A percentile compares a stretch with the other conserved stretches of the same genome.
Conservation (phyloP, 352 stramenopile species). For the Pythium apleroticum region DNA sequence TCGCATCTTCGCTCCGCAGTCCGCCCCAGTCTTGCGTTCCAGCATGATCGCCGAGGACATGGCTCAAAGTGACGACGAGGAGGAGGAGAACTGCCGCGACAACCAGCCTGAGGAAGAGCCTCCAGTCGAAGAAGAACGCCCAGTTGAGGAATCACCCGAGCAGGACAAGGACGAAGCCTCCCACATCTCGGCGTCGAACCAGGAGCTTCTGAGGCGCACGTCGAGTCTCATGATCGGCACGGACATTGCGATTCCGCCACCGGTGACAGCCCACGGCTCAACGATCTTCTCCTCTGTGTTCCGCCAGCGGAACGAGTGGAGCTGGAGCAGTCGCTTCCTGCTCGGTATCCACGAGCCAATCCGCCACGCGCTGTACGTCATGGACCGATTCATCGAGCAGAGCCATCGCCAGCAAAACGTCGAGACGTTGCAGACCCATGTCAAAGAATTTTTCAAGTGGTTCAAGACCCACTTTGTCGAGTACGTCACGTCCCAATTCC, state of each 20-base stretch:
- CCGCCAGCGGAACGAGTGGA: slow-evolving; percentile 44
- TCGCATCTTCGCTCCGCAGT: slow-evolving; percentile 26
- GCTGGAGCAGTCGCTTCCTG: slow-evolving; percentile 76
- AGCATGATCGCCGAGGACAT: slow-evolving; percentile 21
- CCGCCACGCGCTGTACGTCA: slow-evolving; percentile 78
- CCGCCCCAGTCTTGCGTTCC: slow-evolving; percentile 25
- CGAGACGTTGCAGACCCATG: slow-evolving; percentile 49
- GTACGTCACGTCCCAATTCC: slow-evolving; percentile 70
- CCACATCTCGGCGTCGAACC: slow-evolving; percentile 10
- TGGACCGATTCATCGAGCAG: slow-evolving; percentile 76
- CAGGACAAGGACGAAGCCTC: slow-evolving; percentile 17
- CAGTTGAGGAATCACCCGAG: not conserved
- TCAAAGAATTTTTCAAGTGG: slow-evolving; percentile 74
- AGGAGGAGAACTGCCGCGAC: not conserved
- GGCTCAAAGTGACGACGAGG: slow-evolving; percentile 13
- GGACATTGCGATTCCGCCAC: slow-evolving; percentile 41
- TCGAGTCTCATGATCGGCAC: slow-evolving; percentile 16
- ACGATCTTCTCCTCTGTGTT: slow-evolving; percentile 77
- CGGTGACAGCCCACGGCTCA: slow-evolving; percentile 48
- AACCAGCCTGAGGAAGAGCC: slow-evolving; percentile 2
- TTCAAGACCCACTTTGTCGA: slow-evolving; percentile 83
- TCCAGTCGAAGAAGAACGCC: not conserved
- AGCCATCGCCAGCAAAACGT: slow-evolving; percentile 37
- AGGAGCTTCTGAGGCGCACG: slow-evolving; percentile 10
- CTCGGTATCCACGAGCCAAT: slow-evolving; percentile 77